A percentile compares a stretch with the other conserved stretches of the same genome.
Evolutionary conservation across 768 basidiomycete genomes (phyloP).

Genomic region (Multifurca ochricompacta): DNA sequence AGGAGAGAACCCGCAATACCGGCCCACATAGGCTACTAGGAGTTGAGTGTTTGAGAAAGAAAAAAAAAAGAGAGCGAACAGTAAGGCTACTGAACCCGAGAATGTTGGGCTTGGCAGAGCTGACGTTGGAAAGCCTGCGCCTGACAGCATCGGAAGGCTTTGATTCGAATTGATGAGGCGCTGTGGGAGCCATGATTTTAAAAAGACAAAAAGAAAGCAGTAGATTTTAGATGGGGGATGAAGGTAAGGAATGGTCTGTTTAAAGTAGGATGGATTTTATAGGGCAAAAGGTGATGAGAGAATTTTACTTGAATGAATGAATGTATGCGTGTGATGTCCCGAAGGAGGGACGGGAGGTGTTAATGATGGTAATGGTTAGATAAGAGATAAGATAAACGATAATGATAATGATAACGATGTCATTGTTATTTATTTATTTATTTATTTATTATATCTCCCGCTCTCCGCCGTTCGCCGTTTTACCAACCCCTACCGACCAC

Average conservation of each 20-base stretch:
- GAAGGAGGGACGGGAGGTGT: too few relatives aligned
- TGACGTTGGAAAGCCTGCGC: constrained; percentile 59
- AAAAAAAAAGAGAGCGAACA: constrained; percentile 35
- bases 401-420: too few relatives aligned
- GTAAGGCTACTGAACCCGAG: constrained; percentile 54
- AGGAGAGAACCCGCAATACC: constrained; percentile 61
- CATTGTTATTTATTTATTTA: too few relatives aligned
- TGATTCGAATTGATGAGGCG: constrained; percentile 46
- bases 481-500: too few relatives aligned
- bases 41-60: constrained; percentile 23
- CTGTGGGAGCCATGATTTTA: constrained; percentile 3
- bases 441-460: too few relatives aligned
- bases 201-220: not conserved
- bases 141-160: constrained; percentile 54
- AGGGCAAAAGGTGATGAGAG: constrained; percentile 9
- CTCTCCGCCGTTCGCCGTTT: too few relatives aligned
- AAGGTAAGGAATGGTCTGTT: constrained; percentile 24
- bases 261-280: constrained; percentile 11
- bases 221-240: constrained; percentile 35
- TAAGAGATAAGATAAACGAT: too few relatives aligned
- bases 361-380: too few relatives aligned
- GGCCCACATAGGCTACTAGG: constrained; percentile 78
- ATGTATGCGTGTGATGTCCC: too few relatives aligned
- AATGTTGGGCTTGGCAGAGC: constrained; percentile 47
- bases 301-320: too few relatives aligned